Conservation (phyloP, 129 eudicot species). For the Escallonia rubra region DNA sequence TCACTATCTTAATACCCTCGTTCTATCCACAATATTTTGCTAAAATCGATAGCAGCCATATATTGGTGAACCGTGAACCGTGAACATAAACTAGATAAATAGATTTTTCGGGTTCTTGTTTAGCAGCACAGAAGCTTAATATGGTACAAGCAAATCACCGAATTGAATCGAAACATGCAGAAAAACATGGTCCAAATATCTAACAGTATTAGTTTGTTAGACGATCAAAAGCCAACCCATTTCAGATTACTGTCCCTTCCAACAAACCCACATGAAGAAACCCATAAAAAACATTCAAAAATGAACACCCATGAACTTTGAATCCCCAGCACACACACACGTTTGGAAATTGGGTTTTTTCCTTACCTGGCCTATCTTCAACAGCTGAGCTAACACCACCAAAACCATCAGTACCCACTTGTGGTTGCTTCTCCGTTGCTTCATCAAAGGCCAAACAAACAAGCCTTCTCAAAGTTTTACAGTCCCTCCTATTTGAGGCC, state of each 20-base stretch:
- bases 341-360: not conserved
- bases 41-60: not conserved
- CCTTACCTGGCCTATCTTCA: constrained; percentile 60
- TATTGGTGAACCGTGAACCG: not conserved
- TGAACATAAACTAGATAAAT: not conserved
- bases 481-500: constrained; percentile 23
- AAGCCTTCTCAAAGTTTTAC: constrained; percentile 28
- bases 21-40: not conserved
- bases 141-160: not conserved
- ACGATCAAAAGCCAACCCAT: constrained; percentile 1
- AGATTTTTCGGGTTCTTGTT: too few relatives aligned
- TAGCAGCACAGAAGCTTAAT: not conserved
- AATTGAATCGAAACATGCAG: not conserved
- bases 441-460: constrained; percentile 79
- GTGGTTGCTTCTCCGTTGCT: constrained; percentile 34
- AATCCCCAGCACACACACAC: not conserved
- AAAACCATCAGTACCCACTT: constrained; percentile 28
- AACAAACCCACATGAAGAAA: not conserved
- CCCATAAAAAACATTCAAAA: constrained; percentile 4
- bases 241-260: not conserved
- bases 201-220: too few relatives aligned
- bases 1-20: too few relatives aligned
- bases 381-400: constrained; percentile 33
- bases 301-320: not conserved
- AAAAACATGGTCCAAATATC: too few relatives aligned